Base-by-base conservation (phyloP, 176 grass and related monocot species). In the Microstegium vimineum region DNA sequence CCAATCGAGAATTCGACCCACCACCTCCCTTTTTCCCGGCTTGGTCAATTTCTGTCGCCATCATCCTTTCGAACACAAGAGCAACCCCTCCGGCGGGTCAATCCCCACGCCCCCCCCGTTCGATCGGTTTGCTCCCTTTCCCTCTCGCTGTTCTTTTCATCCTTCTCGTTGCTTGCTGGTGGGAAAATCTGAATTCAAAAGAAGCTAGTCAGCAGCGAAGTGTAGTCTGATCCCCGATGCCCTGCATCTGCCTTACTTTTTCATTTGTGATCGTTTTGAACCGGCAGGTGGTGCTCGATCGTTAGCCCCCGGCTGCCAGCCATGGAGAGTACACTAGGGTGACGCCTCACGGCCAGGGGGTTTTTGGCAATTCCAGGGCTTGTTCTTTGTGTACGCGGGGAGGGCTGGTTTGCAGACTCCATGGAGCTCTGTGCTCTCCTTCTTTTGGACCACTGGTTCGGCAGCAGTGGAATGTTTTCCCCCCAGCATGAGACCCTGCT, bases 341-440 rank as follows among this genome's bases (percentile, higher is more conserved):
- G 70, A 73, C 26, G 70, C 70, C 70, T 73, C 0, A 73, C 43
- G 15, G 25, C 70, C 43, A 49, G 49, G 70, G 70, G 70, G 27
- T n/a, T n/a, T 73, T 73, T 11, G 70, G 70, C 15, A 73, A 49
- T 73, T 73, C 70, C 70, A 73, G 42, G 70, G 16, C 43, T 73
- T 32, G 70, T 73, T 20, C 70, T n/a, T 73, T 5, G 70, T 49
- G 14, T 73, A 73, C 43, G 25, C 70, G 2, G 70, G 70, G 15
- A 73, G 70, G 70, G 42, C 16, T 49, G 43, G 43, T 25, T 73
- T 13, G 41, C 70, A 8, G 70, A 73, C 25, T 46, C 70, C 41
- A 73, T 73, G 70, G 70, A 73, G 70, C 41, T 51, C 42, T 73
- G 70, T 73, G 41, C 43, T 73, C 7, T 73, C 70, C 41, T 73